Percentiles rank a stretch among this genome's conserved stretches.
These are phyloP conservation scores for Tulasnella sp. DNA, from an alignment of 768 basidiomycete species.

Conservation along the genomic window DNA sequence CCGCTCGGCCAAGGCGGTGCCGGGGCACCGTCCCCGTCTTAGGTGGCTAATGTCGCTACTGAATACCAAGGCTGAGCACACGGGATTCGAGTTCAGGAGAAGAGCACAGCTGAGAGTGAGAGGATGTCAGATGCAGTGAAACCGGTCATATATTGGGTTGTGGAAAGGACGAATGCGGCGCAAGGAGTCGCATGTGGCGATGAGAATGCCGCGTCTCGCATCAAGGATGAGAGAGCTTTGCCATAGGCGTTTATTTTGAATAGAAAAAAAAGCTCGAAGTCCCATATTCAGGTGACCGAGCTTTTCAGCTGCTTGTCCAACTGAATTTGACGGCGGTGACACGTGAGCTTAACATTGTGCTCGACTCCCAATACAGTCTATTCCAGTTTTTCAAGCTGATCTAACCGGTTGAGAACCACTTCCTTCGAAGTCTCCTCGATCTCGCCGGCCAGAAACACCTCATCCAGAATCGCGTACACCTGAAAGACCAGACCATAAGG, in stretches of 20 bases:
- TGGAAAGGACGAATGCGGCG: no score
- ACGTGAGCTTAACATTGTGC: not conserved
- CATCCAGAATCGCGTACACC: constrained; percentile 98
- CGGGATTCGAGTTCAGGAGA: no score
- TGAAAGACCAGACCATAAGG: constrained; percentile 23
- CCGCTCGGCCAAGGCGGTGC: not conserved
- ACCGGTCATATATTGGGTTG: no score
- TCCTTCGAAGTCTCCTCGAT: constrained; percentile 98
- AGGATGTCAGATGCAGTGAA: no score
- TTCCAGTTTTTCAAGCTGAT: constrained; percentile 88
- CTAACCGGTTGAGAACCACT: constrained; percentile 81
- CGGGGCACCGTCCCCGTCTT: not conserved
- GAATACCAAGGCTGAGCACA: no score
- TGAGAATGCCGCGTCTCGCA: not conserved
- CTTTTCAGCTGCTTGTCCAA: not conserved
- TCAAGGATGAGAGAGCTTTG: no score
- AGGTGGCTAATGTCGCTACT: not conserved
- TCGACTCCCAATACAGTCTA: constrained; percentile 25
- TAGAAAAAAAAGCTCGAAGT: no score
- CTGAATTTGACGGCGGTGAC: not conserved
- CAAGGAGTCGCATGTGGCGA: not conserved
- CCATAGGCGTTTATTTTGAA: no score
- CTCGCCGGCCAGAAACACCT: constrained; percentile 96
- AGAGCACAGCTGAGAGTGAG: no score
- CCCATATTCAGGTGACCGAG: not conserved